Evolutionary conservation across 768 basidiomycete species (phyloP), one percentile per base, ranked within the genome.

Genomic region (Sporobolomyces pararoseus): DNA sequence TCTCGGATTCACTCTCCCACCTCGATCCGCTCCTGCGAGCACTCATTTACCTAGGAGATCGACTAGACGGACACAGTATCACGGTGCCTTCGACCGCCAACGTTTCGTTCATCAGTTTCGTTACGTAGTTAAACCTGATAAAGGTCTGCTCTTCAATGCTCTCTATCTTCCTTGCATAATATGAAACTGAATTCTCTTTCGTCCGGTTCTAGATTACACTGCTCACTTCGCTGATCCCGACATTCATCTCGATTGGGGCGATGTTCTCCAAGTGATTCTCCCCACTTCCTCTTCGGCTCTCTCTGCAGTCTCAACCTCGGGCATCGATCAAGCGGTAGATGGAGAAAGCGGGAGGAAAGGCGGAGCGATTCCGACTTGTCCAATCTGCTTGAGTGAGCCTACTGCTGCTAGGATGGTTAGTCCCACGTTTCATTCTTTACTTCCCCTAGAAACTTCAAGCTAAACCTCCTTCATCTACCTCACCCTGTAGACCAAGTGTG

Each of bases 171-270:
- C 10, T 37, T 34, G 27, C 17, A 3, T 17, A 34, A 17, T 19
- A 34, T 49, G 17, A 29, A 17, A 25, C 34, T 32, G 42, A 52
- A 42, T 27, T 12, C 14, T 21, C 16, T 4, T 10, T 12, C 50
- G 7, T 51, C 0, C 19, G 7, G 0, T 3, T 19, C 10, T 60
- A 72, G 86, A 87, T 72, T 97, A 96, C 78, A 93, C 92, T 16
- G 68, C 79, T 9, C 93, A 96, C 79, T 94, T 97, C 78, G 92
- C 91, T 49, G 94, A 97, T 79, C 92, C 96, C 39, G 96, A 99
- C 80, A 94, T 98, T 89, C 89, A 79, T 77, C 90, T 83, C 59
- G 71, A 71, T 27, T 76, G 75, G 77, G 51, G 70, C 19, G 91
- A 97, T 80, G 89, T 99, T 75, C 83, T 96, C 13, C 96, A 99